A percentile compares a stretch with the other conserved stretches of the same genome.
phyloP scores from a whole-genome alignment of 2,329 filamentous ascomycete species.

The Alternaria novae-zelandiae region DNA sequence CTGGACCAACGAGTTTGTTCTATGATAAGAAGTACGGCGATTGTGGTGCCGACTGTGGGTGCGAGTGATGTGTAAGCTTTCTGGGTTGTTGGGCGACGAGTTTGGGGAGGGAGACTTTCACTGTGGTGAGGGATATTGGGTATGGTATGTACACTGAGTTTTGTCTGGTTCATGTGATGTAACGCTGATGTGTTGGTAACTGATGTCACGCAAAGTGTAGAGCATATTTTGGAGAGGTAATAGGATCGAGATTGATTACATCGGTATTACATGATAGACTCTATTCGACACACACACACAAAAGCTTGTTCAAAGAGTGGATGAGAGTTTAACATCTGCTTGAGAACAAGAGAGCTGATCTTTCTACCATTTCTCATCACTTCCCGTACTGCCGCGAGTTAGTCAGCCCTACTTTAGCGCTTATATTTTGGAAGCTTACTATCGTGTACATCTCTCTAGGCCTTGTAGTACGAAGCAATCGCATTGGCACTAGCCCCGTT shows the following conservation, averaged over 20 bases:
- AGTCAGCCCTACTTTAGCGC: not conserved
- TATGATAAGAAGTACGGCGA: slow-evolving; percentile 32
- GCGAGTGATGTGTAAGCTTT: slow-evolving; percentile 19
- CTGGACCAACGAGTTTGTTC: slow-evolving; percentile 24
- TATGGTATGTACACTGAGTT: not conserved
- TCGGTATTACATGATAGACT: not conserved
- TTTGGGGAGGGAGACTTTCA: slow-evolving; percentile 15
- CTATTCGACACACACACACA: not conserved
- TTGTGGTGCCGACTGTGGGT: slow-evolving; percentile 27
- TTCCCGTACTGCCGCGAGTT: not conserved
- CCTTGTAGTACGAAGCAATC: slow-evolving; percentile 2
- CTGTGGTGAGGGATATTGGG: not conserved
- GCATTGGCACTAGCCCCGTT: not conserved
- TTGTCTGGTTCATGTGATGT: not conserved
- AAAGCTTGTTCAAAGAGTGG: not conserved
- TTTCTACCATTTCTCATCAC: not conserved
- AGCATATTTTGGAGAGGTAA: not conserved
- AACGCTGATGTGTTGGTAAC: not conserved
- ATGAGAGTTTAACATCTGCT: not conserved
- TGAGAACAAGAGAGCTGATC: not conserved
- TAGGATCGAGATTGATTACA: not conserved
- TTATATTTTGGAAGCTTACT: not conserved
- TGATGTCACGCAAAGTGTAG: not conserved
- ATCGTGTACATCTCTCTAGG: not conserved
- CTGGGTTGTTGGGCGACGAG: slow-evolving; percentile 34